Evolutionary conservation across 1,284 basidiomycete genomes (phyloP).

Genomic region (Ceratobasidium sp.): DNA sequence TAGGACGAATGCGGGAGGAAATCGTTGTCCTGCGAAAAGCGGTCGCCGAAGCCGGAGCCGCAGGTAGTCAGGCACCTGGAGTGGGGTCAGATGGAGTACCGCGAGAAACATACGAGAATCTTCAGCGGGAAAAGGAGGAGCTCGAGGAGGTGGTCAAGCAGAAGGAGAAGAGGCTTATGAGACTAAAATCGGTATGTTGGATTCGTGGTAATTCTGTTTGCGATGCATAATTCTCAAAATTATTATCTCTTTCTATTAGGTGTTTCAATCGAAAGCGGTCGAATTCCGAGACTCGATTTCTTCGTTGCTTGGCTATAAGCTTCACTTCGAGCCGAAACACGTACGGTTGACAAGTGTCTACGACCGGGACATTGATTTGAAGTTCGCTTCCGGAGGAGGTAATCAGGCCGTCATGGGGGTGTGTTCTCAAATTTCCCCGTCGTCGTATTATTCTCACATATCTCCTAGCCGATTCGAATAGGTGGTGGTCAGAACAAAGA

Average conservation of each 20-base stretch:
- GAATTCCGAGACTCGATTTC: constrained; percentile 87
- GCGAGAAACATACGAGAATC: constrained; percentile 76
- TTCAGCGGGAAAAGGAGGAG: constrained; percentile 71
- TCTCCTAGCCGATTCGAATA: constrained; percentile 36
- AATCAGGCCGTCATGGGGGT: constrained; percentile 43
- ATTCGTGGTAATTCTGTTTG: background rate
- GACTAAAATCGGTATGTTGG: constrained; percentile 74
- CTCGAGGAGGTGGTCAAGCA: constrained; percentile 72
- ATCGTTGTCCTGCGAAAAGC: constrained; percentile 69
- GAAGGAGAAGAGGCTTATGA: constrained; percentile 80
- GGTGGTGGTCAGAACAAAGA: constrained; percentile 41
- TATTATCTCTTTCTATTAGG: constrained; percentile 56
- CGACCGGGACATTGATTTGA: constrained; percentile 59
- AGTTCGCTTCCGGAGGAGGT: constrained; percentile 37
- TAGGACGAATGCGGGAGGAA: constrained; percentile 72
- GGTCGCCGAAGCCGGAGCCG: constrained; percentile 55
- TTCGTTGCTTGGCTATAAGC: constrained; percentile 84
- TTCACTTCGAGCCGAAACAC: constrained; percentile 87
- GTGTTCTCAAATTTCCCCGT: background rate
- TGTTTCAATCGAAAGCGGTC: constrained; percentile 79
- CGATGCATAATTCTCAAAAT: background rate
- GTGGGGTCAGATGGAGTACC: constrained; percentile 66
- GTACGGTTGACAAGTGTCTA: constrained; percentile 86
- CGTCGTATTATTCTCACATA: background rate
- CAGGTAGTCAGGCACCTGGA: constrained; percentile 32